Evolutionary conservation across 257 asterid genomes (phyloP).

Genomic region (Solanum sejunctum): DNA sequence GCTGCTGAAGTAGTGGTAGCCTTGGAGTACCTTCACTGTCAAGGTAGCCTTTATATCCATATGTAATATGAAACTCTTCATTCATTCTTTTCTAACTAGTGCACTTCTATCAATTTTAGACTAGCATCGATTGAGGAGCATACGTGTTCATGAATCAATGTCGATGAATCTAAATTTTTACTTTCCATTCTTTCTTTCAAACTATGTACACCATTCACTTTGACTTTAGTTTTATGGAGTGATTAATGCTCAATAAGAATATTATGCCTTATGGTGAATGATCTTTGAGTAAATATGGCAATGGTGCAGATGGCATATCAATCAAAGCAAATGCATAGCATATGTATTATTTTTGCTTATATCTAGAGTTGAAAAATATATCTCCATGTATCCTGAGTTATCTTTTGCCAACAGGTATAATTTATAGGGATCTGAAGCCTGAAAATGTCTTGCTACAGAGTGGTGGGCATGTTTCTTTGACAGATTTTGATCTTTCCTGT

Average conservation of each 20-base stretch:
- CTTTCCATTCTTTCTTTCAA: background rate
- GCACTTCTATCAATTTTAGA: background rate
- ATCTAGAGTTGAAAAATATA: background rate
- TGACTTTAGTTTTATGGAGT: background rate
- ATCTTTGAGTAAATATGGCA: background rate
- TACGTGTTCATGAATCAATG: background rate
- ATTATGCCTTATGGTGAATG: background rate
- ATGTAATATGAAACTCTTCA: background rate
- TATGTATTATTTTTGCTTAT: background rate
- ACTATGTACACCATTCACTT: background rate
- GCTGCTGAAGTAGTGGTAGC: constrained; percentile 93
- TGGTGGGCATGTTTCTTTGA: constrained; percentile 74
- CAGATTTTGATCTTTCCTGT: constrained; percentile 94
- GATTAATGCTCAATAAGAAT: background rate
- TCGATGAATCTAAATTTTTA: background rate
- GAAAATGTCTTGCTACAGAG: constrained; percentile 80
- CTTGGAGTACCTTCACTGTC: constrained; percentile 96
- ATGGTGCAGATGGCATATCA: background rate
- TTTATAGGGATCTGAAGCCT: constrained; percentile 94
- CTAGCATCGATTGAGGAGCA: background rate
- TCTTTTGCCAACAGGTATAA: constrained; percentile 55
- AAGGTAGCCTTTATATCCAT: constrained; percentile 37
- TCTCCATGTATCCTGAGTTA: background rate
- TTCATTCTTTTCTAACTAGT: background rate
- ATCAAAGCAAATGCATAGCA: background rate